Conservation (phyloP, 371 early-diverging fungal genomes). For the Funneliformis caledonium region DNA sequence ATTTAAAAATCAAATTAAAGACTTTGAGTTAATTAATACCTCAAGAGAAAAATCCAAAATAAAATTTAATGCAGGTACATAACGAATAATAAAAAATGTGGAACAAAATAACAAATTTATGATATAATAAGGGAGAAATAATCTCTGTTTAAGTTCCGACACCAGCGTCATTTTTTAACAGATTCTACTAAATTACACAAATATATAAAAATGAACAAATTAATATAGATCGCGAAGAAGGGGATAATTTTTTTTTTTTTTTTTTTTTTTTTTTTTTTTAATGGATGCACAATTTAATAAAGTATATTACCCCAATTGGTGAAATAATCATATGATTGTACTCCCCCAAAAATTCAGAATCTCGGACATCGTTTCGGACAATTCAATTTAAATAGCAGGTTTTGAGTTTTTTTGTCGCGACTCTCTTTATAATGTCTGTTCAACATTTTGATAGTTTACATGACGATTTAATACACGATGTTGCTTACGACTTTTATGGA, state of each 20-base stretch:
- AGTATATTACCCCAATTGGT: too few relatives aligned
- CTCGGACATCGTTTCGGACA: too few relatives aligned
- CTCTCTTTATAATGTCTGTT: slow-evolving; percentile 37
- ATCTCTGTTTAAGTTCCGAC: slow-evolving; percentile 28
- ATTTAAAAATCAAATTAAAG: neutral
- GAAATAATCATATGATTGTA: too few relatives aligned
- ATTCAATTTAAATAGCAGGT: neutral
- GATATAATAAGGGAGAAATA: slow-evolving; percentile 34
- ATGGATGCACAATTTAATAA: too few relatives aligned
- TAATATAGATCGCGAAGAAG: too few relatives aligned
- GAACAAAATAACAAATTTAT: slow-evolving; percentile 29
- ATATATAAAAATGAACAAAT: too few relatives aligned
- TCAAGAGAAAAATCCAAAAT: slow-evolving; percentile 19
- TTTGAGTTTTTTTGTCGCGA: neutral
- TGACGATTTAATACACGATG: slow-evolving; percentile 93
- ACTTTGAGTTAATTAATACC: neutral
- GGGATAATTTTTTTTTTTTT: too few relatives aligned
- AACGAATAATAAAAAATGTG: slow-evolving; percentile 20
- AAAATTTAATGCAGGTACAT: slow-evolving; percentile 1
- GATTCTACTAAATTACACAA: too few relatives aligned
- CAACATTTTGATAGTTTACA: slow-evolving; percentile 77
- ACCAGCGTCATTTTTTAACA: neutral
- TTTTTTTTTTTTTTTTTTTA: too few relatives aligned
- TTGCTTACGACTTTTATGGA: slow-evolving; percentile 93
- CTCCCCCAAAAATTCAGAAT: too few relatives aligned